Conservation (phyloP, 352 stramenopile genomes). For the Phytopythium sindhum region DNA sequence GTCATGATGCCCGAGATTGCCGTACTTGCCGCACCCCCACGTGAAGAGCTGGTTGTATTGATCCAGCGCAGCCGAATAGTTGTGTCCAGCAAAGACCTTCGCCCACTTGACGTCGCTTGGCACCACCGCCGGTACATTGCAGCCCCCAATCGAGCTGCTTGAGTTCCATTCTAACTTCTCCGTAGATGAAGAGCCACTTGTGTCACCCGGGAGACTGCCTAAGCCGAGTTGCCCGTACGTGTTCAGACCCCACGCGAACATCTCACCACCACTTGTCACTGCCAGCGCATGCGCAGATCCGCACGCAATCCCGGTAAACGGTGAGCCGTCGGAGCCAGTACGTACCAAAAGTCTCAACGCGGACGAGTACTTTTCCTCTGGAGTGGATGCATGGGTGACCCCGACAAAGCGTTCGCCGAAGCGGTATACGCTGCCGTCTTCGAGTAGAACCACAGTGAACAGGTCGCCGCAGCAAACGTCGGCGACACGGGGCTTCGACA, state of each 20-base stretch:
- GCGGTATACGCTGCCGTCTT: constrained; percentile 63
- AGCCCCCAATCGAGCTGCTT: constrained; percentile 13
- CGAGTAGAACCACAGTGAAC: constrained; percentile 73
- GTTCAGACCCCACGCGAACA: constrained; percentile 84
- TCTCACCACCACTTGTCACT: constrained; percentile 39
- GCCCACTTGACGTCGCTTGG: constrained; percentile 24
- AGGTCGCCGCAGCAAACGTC: constrained; percentile 68
- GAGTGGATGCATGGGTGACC: not conserved
- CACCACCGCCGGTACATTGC: constrained; percentile 15
- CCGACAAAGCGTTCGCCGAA: constrained; percentile 65
- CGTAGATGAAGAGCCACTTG: not conserved
- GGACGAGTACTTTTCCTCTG: not conserved
- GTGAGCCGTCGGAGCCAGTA: constrained; percentile 20
- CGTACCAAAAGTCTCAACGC: constrained; percentile 15
- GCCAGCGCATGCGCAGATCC: constrained; percentile 71
- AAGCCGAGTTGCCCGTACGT: constrained; percentile 74
- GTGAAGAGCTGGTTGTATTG: constrained; percentile 38
- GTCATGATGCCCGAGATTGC: constrained; percentile 43
- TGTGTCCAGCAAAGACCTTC: constrained; percentile 54
- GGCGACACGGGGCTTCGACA: constrained; percentile 34
- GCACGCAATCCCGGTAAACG: constrained; percentile 56
- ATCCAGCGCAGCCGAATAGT: constrained; percentile 55
- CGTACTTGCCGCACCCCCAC: constrained; percentile 52
- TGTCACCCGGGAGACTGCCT: constrained; percentile 18
- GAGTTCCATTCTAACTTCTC: not conserved